A percentile compares a stretch with the other conserved stretches of the same genome.
Evolutionary conservation across 2,329 filamentous ascomycete species (phyloP).

Genomic region (Colletotrichum nymphaeae): DNA sequence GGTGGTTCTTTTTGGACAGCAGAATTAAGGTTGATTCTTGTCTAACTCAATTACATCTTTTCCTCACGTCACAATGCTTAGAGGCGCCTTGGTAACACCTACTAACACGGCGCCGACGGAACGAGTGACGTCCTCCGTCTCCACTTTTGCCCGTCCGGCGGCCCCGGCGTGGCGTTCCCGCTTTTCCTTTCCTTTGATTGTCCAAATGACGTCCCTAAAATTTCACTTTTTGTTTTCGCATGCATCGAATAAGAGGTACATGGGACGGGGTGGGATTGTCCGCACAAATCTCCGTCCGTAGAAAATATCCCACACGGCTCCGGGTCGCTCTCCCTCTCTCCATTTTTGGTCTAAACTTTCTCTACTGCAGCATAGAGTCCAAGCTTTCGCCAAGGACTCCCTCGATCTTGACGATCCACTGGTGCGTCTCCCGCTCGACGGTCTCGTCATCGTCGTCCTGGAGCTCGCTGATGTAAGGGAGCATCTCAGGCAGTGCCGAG

Average conservation of each 20-base stretch:
- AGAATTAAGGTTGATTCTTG: background rate
- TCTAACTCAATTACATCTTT: background rate
- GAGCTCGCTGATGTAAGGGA: slow-evolving; percentile 94
- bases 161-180: background rate
- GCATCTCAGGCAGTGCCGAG: slow-evolving; percentile 89
- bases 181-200: background rate
- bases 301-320: background rate
- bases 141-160: slow-evolving; percentile 9
- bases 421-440: slow-evolving; percentile 88
- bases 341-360: slow-evolving; percentile 8
- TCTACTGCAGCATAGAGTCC: slow-evolving; percentile 89
- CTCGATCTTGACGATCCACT: slow-evolving; percentile 93
- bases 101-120: background rate
- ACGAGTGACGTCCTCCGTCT: slow-evolving; percentile 4
- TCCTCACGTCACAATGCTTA: slow-evolving; percentile 11
- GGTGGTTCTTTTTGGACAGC: background rate
- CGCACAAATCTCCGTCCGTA: background rate
- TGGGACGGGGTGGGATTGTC: background rate
- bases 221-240: background rate
- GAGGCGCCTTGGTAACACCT: background rate
- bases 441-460: slow-evolving; percentile 96
- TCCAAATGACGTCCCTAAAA: slow-evolving; percentile 15
- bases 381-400: slow-evolving; percentile 89
- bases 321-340: background rate
- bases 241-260: background rate